These are phyloP conservation scores for Crithidia mellificae DNA, from an alignment of 208 protist species.

Conservation along the genomic window DNA sequence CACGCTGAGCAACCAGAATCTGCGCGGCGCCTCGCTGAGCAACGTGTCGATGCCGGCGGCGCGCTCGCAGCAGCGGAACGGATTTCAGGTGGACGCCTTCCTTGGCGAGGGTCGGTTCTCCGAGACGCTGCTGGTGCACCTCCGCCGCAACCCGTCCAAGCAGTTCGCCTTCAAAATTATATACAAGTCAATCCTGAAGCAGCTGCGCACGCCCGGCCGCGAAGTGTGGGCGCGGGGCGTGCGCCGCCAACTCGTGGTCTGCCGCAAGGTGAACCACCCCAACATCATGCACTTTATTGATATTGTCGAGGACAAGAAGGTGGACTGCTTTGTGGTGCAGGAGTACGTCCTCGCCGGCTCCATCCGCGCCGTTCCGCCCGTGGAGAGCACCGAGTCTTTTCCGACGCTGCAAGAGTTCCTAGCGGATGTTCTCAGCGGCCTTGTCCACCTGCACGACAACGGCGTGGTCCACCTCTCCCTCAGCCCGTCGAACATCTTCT, in stretches of 20 bases:
- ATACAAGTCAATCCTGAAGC: conserved; percentile 47
- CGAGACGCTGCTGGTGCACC: conserved; percentile 67
- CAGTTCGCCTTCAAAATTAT: conserved; percentile 72
- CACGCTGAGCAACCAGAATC: conserved; percentile 19
- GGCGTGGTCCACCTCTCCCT: conserved; percentile 60
- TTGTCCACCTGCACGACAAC: conserved; percentile 77
- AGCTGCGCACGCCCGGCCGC: conserved; percentile 24
- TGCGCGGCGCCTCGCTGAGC: conserved; percentile 28
- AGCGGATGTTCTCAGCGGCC: conserved; percentile 57
- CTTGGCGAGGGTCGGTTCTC: conserved; percentile 55
- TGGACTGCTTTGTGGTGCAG: conserved; percentile 69
- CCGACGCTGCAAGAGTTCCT: conserved; percentile 54
- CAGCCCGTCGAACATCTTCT: conserved; percentile 78
- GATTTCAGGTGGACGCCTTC: conserved; percentile 52
- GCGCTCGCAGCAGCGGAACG: conserved; percentile 42
- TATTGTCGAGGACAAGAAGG: conserved; percentile 69
- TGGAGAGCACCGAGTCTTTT: conserved; percentile 18
- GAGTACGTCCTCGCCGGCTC: conserved; percentile 49
- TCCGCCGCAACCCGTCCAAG: conserved; percentile 44
- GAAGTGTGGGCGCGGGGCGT: conserved; percentile 30
- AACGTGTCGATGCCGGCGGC: conserved; percentile 19
- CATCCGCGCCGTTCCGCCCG: conserved; percentile 26
- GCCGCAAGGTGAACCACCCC: conserved; percentile 57
- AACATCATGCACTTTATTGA: conserved; percentile 69
- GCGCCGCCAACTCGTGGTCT: conserved; percentile 46